phyloP scores from a whole-genome alignment of 2,329 filamentous ascomycete species.

The Penicillium sp. region DNA sequence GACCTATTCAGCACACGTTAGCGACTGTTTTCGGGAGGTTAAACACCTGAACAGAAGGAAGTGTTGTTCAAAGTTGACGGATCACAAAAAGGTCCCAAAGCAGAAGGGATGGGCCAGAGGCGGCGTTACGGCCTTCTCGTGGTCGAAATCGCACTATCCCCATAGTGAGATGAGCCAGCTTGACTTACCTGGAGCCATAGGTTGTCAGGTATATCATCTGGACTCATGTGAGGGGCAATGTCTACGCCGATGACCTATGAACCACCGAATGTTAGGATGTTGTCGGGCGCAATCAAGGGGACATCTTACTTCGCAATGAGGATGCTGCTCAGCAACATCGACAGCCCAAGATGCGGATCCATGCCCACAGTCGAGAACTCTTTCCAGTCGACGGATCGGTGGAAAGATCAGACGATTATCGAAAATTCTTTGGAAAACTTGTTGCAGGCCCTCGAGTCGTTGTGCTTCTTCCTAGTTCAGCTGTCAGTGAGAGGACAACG shows the following conservation, averaged over 20 bases:
- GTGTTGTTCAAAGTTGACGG: background rate
- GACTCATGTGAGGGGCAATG: slow-evolving; percentile 67
- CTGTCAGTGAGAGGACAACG: slow-evolving; percentile 14
- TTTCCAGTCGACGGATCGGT: slow-evolving; percentile 56
- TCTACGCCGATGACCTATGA: slow-evolving; percentile 68
- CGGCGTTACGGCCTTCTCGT: background rate
- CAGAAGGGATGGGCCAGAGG: background rate
- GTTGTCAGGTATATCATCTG: slow-evolving; percentile 63
- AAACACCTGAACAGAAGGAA: background rate
- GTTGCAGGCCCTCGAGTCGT: slow-evolving; percentile 62
- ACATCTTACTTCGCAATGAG: slow-evolving; percentile 60
- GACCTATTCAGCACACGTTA: slow-evolving; percentile 43
- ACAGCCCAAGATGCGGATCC: slow-evolving; percentile 69
- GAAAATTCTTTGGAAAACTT: slow-evolving; percentile 62
- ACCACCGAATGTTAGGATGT: slow-evolving; percentile 18
- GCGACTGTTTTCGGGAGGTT: slow-evolving; percentile 8
- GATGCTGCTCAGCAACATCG: slow-evolving; percentile 64
- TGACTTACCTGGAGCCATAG: slow-evolving; percentile 61
- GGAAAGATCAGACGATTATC: slow-evolving; percentile 68
- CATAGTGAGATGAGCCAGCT: background rate
- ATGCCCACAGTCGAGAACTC: slow-evolving; percentile 70
- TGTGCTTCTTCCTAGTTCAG: slow-evolving; percentile 62
- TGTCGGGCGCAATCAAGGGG: background rate
- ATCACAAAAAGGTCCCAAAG: background rate
- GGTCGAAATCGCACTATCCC: background rate